phyloP scores from a whole-genome alignment of 1,284 basidiomycete species.

The Pseudozyma hubeiensis region DNA sequence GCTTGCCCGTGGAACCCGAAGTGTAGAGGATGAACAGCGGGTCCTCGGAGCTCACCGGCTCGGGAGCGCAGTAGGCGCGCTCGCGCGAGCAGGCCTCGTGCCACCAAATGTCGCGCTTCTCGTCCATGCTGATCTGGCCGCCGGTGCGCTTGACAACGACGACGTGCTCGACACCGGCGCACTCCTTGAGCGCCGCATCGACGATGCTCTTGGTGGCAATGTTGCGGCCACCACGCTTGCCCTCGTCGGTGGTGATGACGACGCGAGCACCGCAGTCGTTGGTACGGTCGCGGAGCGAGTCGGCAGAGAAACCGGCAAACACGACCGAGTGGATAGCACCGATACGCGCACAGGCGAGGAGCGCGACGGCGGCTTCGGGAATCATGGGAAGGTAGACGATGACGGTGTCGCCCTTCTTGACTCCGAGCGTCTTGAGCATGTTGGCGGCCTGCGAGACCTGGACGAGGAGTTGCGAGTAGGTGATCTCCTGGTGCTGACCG shows the following conservation, averaged over 20 bases:
- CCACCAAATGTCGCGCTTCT: constrained; percentile 95
- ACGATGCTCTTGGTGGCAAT: constrained; percentile 95
- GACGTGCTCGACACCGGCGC: constrained; percentile 87
- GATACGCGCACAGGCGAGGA: constrained; percentile 96
- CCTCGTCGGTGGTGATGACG: constrained; percentile 95
- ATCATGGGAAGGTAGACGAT: constrained; percentile 75
- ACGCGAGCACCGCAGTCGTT: constrained; percentile 90
- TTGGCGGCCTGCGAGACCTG: constrained; percentile 90
- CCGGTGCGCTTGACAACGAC: constrained; percentile 91
- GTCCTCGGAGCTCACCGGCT: constrained; percentile 88
- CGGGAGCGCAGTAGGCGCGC: constrained; percentile 87
- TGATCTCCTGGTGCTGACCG: constrained; percentile 80
- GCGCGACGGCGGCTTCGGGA: constrained; percentile 84
- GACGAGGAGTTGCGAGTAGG: constrained; percentile 81
- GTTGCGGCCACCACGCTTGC: constrained; percentile 89
- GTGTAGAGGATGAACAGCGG: constrained; percentile 97
- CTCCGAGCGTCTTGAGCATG: constrained; percentile 86
- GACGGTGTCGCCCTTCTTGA: constrained; percentile 90
- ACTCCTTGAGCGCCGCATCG: constrained; percentile 88
- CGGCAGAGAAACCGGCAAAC: constrained; percentile 97
- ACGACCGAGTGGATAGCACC: constrained; percentile 98
- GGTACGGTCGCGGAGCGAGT: constrained; percentile 91
- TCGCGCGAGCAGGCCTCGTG: constrained; percentile 88
- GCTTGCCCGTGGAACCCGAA: constrained; percentile 94
- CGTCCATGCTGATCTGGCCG: constrained; percentile 80